phyloP scores from a whole-genome alignment of 495 filamentous ascomycete species.

The Ramalina peruviana region DNA sequence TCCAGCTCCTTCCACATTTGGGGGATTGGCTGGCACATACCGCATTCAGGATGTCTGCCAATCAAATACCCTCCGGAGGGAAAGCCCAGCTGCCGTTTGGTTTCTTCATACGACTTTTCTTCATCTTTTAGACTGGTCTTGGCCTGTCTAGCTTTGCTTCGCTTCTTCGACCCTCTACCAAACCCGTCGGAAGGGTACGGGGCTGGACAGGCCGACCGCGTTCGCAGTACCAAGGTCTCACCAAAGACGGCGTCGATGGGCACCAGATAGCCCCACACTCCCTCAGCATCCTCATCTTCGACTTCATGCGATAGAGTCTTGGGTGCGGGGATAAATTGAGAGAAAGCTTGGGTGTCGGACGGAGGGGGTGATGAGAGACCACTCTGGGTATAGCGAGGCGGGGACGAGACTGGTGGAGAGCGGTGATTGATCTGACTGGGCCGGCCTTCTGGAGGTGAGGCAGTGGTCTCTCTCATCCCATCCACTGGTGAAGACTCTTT shows the following conservation, averaged over 20 bases:
- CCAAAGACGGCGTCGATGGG: conserved; percentile 58
- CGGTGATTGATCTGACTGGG: conserved; percentile 40
- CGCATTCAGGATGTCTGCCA: conserved; percentile 87
- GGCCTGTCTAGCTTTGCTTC: conserved; percentile 20
- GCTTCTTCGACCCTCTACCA: conserved; percentile 21
- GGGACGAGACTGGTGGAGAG: conserved; percentile 37
- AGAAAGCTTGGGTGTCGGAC: conserved; percentile 50
- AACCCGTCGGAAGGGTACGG: conserved; percentile 18
- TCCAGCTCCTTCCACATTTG: neutral
- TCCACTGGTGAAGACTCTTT: conserved; percentile 47
- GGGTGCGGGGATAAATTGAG: conserved; percentile 67
- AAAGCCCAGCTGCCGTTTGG: conserved; percentile 25
- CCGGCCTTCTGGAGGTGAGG: conserved; percentile 51
- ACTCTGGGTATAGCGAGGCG: conserved; percentile 41
- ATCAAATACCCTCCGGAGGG: conserved; percentile 79
- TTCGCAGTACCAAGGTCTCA: conserved; percentile 59
- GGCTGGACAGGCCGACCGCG: conserved; percentile 47
- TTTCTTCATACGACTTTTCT: conserved; percentile 41
- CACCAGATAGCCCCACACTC: conserved; percentile 91
- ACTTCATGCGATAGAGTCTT: conserved; percentile 67
- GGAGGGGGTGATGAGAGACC: conserved; percentile 50
- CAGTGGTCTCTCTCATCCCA: conserved; percentile 54
- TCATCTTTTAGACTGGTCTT: conserved; percentile 29
- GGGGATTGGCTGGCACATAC: conserved; percentile 34
- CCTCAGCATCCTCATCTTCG: conserved; percentile 73